phyloP scores from a whole-genome alignment of 164 flowering plant genomes.

The Vitis riparia region DNA sequence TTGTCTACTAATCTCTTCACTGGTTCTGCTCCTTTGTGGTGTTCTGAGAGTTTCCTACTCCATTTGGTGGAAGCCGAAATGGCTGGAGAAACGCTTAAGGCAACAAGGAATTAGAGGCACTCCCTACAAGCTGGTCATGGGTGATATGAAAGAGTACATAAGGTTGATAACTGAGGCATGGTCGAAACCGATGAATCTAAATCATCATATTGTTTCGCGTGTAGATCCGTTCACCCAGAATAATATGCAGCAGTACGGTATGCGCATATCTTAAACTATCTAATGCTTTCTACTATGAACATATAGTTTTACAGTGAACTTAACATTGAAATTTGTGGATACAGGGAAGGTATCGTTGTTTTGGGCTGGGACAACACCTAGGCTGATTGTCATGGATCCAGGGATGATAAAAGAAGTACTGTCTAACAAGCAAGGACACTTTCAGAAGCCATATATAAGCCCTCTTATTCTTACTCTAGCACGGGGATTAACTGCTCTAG shows the following conservation, averaged over 20 bases:
- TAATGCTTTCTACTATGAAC: too few relatives aligned
- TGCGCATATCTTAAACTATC: too few relatives aligned
- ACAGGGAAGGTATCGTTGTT: too few relatives aligned
- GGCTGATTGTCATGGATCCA: constrained; percentile 24
- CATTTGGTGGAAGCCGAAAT: constrained; percentile 41
- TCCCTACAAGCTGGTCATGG: constrained; percentile 33
- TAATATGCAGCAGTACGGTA: constrained; percentile 29
- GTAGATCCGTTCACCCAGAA: constrained; percentile 23
- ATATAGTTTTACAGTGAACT: too few relatives aligned
- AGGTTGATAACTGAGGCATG: constrained; percentile 24
- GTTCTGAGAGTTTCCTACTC: constrained; percentile 14
- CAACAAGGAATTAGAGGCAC: constrained; percentile 36
- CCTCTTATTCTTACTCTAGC: constrained; percentile 2
- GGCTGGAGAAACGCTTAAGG: constrained; percentile 27
- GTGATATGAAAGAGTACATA: constrained; percentile 29
- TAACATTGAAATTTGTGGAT: too few relatives aligned
- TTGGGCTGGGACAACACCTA: constrained; percentile 30
- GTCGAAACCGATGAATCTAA: constrained; percentile 33
- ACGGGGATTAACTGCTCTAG: background rate
- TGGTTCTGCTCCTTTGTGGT: background rate
- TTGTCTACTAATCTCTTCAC: background rate
- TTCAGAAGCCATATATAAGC: constrained; percentile 7
- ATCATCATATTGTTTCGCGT: constrained; percentile 35
- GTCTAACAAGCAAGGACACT: constrained; percentile 12
- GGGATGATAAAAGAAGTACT: constrained; percentile 20